Base-by-base conservation (phyloP, 371 early-diverging fungal genomes). In the Zopfochytrium polystomum region DNA sequence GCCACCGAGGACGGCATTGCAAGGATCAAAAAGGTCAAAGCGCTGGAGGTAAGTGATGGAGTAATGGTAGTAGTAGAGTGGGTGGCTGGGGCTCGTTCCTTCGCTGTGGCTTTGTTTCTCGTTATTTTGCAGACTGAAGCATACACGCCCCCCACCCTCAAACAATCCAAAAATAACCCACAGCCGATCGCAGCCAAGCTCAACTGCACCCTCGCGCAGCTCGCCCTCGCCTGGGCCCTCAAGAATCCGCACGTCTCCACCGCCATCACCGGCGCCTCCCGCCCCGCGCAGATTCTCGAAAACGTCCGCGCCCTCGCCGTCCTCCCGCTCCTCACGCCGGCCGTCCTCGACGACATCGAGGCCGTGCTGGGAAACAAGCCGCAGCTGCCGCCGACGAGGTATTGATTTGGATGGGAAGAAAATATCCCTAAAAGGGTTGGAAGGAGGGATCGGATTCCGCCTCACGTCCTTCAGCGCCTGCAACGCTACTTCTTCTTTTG, bases 151-250 rank as follows among this genome's bases (percentile, higher is more conserved):
- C n/a, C n/a, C n/a, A n/a, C n/a, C n/a, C n/a, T n/a, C n/a, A n/a
- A n/a, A n/a, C n/a, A n/a, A n/a, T n/a, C n/a, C n/a, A n/a, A n/a
- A n/a, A n/a, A n/a, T n/a, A n/a, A n/a, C n/a, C n/a, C n/a, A n/a
- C 54, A 85, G 83, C 65, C 66, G n/a, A 80, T 90, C 52, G 89
- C 92, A 29, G 69, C 84, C 26, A 66, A 80, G 42, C 62, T 90
- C 26, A 81, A 76, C 15, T 81, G 82, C 68, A 83, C 91, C 22
- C 76, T 87, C 1, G 83, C 90, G 0, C 90, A 90, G 67, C 67
- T 92, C 34, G 87, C 89, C 0, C 74, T 92, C 55, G 91, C 90
- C 7, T 92, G 92, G 92, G 87, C 87, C 62, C 52, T 87, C 49
- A 81, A 78, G 63, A 86, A 87, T 70, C 65, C 65, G 33, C 70